Evolutionary conservation across 2,329 filamentous ascomycete species (phyloP), one percentile per base, ranked within the genome.

Genomic region (Trichophaea hybrida): DNA sequence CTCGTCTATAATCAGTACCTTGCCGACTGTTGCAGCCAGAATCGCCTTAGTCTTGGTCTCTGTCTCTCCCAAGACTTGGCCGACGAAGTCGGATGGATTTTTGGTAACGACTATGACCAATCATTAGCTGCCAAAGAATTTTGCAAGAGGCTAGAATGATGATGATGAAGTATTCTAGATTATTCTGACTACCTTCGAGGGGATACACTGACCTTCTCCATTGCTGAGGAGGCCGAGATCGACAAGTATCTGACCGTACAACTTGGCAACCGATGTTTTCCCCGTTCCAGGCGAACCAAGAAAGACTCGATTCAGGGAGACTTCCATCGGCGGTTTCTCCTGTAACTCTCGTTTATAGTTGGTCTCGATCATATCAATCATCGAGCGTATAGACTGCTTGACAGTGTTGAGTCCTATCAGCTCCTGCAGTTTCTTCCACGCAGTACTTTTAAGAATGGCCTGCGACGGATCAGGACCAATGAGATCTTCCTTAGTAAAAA

Each of bases 1-100:
- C 68, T 91, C 86, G 62, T 91, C 86, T 1, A 91, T 88, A 10
- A 90, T 79, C 0, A 90, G 75, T 0, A 90, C 84, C 64, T 90
- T 90, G 0, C 86, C 86, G 0, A 77, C 65, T 0, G 83, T 81
- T 0, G 81, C 73, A 0, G 79, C 80, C 0, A 90, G 74, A 5
- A 89, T 88, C 0, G 75, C 82, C 63, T 87, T 89, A 0, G 86
- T 89, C 33, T 82, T 80, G 1, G 76, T 74, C 69, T 91, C 86
- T 0, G 85, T 88, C 1, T 77, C 73, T 0, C 86, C 86, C 0
- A 90, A 61, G 0, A 68, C 73, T 5, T 70, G 72, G 0, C 84
- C 85, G 0, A 88, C 72, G 66, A 91, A 89, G 65, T 91, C 86
- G 0, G 85, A 72, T 0, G 86, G 85, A 43, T 81, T 88, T 67